These are phyloP conservation scores for Saccharomyces mikatae DNA, from an alignment of 805 yeast genomes.

Conservation along the genomic window DNA sequence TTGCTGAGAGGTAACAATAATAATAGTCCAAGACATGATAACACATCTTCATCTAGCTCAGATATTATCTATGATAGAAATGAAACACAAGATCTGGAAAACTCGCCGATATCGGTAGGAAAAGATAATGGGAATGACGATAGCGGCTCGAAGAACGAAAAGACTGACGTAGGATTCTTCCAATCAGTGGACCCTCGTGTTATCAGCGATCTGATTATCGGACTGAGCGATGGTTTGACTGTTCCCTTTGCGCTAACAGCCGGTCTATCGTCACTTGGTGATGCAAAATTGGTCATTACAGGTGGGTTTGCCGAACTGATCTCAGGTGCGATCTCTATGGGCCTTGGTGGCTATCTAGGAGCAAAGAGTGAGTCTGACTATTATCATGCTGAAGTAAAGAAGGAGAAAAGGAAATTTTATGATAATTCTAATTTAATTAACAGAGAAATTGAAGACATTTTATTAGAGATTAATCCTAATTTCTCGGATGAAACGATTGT, in stretches of 20 bases:
- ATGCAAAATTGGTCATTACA: conserved; percentile 81
- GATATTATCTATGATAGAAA: not conserved
- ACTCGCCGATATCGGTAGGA: not conserved
- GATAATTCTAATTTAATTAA: conserved; percentile 56
- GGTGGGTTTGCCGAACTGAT: conserved; percentile 98
- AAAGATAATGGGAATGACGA: not conserved
- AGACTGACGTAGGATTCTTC: conserved; percentile 31
- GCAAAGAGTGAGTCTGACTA: conserved; percentile 83
- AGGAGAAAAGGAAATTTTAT: conserved; percentile 62
- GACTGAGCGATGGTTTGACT: conserved; percentile 89
- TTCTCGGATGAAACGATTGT: conserved; percentile 64
- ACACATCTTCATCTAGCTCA: not conserved
- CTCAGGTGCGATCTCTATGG: conserved; percentile 96
- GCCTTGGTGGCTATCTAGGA: conserved; percentile 92
- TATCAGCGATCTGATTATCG: conserved; percentile 88
- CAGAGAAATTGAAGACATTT: conserved; percentile 73
- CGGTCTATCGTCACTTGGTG: conserved; percentile 85
- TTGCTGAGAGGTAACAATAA: not conserved
- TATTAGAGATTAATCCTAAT: conserved; percentile 54
- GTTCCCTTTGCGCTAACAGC: conserved; percentile 99
- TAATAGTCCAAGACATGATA: not conserved
- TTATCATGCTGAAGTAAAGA: conserved; percentile 60
- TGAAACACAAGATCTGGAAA: not conserved
- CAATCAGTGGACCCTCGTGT: conserved; percentile 77
- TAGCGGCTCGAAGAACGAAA: not conserved